These are phyloP conservation scores for Gaultheria prostrata DNA, from an alignment of 148 eudicot species.

Conservation along the genomic window DNA sequence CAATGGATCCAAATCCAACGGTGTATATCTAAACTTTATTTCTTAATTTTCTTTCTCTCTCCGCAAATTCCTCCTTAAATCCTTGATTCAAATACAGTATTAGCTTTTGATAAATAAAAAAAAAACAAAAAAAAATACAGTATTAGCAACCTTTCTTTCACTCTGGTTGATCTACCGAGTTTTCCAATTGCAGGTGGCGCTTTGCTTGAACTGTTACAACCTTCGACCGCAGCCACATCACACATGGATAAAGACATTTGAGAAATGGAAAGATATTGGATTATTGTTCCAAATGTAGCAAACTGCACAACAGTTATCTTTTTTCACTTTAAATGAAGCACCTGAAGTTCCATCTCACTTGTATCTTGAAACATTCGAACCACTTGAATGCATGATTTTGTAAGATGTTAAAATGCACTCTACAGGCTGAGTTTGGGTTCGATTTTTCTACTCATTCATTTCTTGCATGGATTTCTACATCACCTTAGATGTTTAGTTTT, in stretches of 20 bases:
- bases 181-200: not conserved
- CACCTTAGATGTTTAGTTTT: no score
- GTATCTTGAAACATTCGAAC: not conserved
- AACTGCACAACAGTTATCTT: no score
- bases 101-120: no score
- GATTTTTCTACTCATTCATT: no score
- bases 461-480: no score
- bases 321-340: not conserved
- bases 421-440: no score
- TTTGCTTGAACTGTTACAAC: constrained; percentile 2
- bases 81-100: not conserved
- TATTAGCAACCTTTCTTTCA: not conserved
- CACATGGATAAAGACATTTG: not conserved
- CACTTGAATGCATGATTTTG: no score
- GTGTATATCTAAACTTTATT: not conserved
- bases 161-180: not conserved
- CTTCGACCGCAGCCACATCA: not conserved
- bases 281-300: no score
- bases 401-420: no score
- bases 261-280: not conserved
- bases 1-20: not conserved
- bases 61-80: not conserved
- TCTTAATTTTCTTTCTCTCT: not conserved
- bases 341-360: not conserved
- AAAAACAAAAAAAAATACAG: not conserved